These are phyloP conservation scores for Colletotrichum paranaense DNA, from an alignment of 2,329 filamentous ascomycete species.

Conservation along the genomic window DNA sequence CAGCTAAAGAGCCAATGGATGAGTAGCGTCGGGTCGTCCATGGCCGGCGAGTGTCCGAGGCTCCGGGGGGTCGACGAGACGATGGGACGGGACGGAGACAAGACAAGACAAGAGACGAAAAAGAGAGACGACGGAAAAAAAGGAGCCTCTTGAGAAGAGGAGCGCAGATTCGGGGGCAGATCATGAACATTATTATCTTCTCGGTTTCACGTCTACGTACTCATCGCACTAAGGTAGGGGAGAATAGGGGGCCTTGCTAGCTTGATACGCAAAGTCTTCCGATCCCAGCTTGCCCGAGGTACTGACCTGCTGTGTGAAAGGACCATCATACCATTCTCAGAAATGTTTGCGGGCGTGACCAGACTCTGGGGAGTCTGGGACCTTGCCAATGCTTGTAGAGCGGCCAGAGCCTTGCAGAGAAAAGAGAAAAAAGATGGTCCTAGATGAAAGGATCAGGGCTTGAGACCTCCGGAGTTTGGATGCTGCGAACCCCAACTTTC, in stretches of 20 bases:
- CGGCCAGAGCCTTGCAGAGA: background rate
- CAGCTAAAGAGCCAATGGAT: constrained; percentile 42
- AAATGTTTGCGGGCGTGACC: background rate
- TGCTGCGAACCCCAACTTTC: constrained; percentile 8
- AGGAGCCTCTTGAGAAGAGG: constrained; percentile 1
- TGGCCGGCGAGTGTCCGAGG: constrained; percentile 31
- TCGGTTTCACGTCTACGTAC: background rate
- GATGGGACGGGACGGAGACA: background rate
- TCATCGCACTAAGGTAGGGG: background rate
- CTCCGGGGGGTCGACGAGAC: background rate
- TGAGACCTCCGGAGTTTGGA: constrained; percentile 12
- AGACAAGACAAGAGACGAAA: constrained; percentile 1
- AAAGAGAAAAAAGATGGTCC: background rate
- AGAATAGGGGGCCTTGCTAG: constrained; percentile 17
- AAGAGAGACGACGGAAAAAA: constrained; percentile 19
- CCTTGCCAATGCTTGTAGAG: background rate
- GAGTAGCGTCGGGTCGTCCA: constrained; percentile 36
- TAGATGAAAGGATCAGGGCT: constrained; percentile 28
- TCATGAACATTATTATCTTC: constrained; percentile 32
- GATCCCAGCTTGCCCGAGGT: constrained; percentile 18
- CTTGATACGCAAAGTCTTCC: background rate
- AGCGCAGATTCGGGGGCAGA: constrained; percentile 12
- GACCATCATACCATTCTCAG: constrained; percentile 11
- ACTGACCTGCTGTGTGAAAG: background rate
- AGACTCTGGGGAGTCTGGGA: no score